Evolutionary conservation across 192 early-diverging fungal genomes (phyloP), one percentile per base, ranked within the genome.

Genomic region (Lobosporangium transversale): DNA sequence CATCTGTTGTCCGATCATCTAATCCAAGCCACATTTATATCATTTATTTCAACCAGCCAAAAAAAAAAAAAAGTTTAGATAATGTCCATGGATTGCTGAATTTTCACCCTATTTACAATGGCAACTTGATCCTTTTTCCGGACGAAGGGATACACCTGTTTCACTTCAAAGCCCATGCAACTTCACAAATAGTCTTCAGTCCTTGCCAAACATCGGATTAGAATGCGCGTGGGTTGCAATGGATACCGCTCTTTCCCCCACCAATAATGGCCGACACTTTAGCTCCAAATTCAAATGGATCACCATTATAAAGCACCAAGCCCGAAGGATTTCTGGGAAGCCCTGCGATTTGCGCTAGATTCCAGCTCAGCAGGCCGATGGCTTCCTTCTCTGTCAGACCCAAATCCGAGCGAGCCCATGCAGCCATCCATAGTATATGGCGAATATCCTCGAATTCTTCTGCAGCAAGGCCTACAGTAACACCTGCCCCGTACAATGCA

Each of bases 351-450:
- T 91, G 79, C 30, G 88, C 88, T 47, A 92, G 80, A 61, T 88
- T 88, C 83, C 86, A 91, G 30, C 91, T 89, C 31, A 93, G 84
- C 33, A 88, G 84, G 4, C 83, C 89, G 30, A 94, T 81, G 1
- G 90, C 90, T 24, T 93, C 88, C 44, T 79, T 80, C 66, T 84
- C 90, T 1, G 81, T 58, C 40, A 90, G 76, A 15, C 61, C 55
- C 23, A 73, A 57, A 31, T 79, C 74, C 17, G 75, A 79, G 42
- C 85, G 85, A 3, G 81, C 81, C 90, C 91, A 92, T 6, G 89
- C 93, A 26, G 93, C 93, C 75, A 91, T 91, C 90, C 90, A 94
- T 9, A 87, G 81, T 49, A 93, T 68, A 42, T 89, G 87, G 47
- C 90, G 87, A 4, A 84, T 82, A 62, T 82, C 62, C n/a, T 80